phyloP scores from a whole-genome alignment of 768 basidiomycete species.

The Pisolithus tinctorius region DNA sequence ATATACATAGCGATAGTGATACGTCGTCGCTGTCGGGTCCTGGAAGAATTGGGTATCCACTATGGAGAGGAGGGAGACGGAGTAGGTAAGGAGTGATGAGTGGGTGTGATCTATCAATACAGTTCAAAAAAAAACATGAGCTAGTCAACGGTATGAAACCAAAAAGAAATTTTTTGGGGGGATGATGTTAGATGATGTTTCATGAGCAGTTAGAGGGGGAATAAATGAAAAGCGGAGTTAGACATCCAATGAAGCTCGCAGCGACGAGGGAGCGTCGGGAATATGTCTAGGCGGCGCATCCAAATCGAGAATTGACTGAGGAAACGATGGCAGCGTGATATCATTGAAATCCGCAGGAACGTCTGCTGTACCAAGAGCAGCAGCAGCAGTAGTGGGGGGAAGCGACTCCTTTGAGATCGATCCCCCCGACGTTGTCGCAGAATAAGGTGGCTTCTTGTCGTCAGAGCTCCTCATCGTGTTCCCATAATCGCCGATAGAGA shows the following conservation, averaged over 20 bases:
- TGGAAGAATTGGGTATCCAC: slow-evolving; percentile 14
- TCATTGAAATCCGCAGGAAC: slow-evolving; percentile 13
- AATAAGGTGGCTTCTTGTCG: slow-evolving; percentile 17
- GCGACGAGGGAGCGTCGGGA: slow-evolving; percentile 8
- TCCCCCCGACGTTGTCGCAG: slow-evolving; percentile 12
- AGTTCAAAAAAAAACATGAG: slow-evolving; percentile 6
- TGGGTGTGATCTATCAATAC: slow-evolving; percentile 22
- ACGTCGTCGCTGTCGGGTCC: not conserved
- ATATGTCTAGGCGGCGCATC: slow-evolving; percentile 17
- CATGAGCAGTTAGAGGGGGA: too few relatives aligned
- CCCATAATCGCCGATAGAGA: slow-evolving; percentile 37
- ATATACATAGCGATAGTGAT: slow-evolving; percentile 19
- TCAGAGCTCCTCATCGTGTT: slow-evolving; percentile 17
- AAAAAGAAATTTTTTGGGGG: too few relatives aligned
- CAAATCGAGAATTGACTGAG: slow-evolving; percentile 11
- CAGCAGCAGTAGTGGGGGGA: slow-evolving; percentile 10
- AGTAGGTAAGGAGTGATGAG: not conserved
- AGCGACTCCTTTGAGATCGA: slow-evolving; percentile 25
- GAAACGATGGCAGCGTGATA: slow-evolving; percentile 13
- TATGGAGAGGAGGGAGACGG: not conserved
- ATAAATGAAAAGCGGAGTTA: too few relatives aligned
- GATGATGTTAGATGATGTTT: too few relatives aligned
- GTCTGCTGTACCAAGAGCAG: slow-evolving; percentile 18
- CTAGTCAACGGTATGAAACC: slow-evolving; percentile 1
- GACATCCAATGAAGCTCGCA: slow-evolving; percentile 10